Evolutionary conservation across 805 yeast genomes (phyloP), one percentile per base, ranked within the genome.

Genomic region (Saturnispora saitoi): DNA sequence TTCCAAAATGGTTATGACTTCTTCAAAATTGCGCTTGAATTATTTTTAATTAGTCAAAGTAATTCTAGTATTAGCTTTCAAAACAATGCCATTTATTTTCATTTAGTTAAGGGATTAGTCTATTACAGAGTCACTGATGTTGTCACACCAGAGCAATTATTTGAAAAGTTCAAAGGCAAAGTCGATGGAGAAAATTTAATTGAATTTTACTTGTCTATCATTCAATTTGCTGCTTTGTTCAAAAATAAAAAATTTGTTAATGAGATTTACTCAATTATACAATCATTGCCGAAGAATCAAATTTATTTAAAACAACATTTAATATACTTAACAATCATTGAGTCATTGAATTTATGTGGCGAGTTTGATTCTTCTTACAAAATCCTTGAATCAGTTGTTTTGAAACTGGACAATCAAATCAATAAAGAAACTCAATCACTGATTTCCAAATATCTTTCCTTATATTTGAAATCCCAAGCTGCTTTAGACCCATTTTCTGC

Each of bases 381-480:
- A 50, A 72, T 82, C 48, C 64, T 84, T 56, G 85, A 83, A 58
- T 67, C 71, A 37, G 67, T 82, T 5, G 60, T 83, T 38, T 55
- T 68, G 0, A 43, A 54, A 10, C 42, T 53, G 6, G 54, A 53
- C n/a, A 48, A 53, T 12, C 52, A 50, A 34, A 19, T 48, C 7
- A 31, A 49, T 3, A 32, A 42, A 22, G 52, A 53, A 22, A 34
- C 48, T 10, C 54, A 50, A 30, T 15, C 44, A 1, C 45, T 51
- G 1, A 51, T 62, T 14, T 53, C 60, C 2, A 32, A 42, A 3
- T 45, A 65, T 30, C 43, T 67, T 14, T 60, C 68, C 9, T 45
- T 58, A 31, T 67, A 48, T 46, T 40, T 66, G 32, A 51, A 58
- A 47, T 61, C 64, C 1, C 58, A 61, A 47, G 57, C 65, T 8